phyloP scores from a whole-genome alignment of 805 yeast genomes.

The Starmerella roubikii region DNA sequence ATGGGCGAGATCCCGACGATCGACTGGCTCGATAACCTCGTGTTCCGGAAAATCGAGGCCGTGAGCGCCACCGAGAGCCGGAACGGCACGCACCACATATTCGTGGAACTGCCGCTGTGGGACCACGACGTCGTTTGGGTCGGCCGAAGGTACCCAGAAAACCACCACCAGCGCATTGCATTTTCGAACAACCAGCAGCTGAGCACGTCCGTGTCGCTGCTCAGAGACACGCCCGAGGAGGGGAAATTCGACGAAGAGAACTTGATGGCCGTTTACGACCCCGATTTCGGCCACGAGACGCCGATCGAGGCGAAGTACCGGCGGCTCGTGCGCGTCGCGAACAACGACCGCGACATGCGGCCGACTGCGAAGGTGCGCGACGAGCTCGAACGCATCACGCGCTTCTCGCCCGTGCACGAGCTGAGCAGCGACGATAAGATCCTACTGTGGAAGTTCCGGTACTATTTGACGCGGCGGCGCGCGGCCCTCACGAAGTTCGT shows the following conservation, averaged over 20 bases:
- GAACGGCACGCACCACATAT: slow-evolving; percentile 27
- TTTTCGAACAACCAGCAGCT: slow-evolving; percentile 21
- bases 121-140: slow-evolving; percentile 61
- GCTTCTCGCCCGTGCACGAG: slow-evolving; percentile 72
- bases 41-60: slow-evolving; percentile 41
- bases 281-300: slow-evolving; percentile 54
- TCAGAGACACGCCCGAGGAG: slow-evolving; percentile 1
- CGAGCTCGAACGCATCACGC: slow-evolving; percentile 52
- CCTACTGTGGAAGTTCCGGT: slow-evolving; percentile 80
- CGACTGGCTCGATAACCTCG: slow-evolving; percentile 64
- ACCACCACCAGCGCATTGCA: slow-evolving; percentile 18
- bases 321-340: slow-evolving; percentile 65
- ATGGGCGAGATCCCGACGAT: slow-evolving; percentile 47
- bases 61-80: slow-evolving; percentile 15
- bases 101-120: slow-evolving; percentile 48
- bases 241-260: slow-evolving; percentile 14
- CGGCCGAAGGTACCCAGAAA: slow-evolving; percentile 28
- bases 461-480: slow-evolving; percentile 56
- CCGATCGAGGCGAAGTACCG: slow-evolving; percentile 84
- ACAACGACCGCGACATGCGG: slow-evolving; percentile 64
- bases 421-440: slow-evolving; percentile 73
- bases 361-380: slow-evolving; percentile 77
- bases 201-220: slow-evolving; percentile 18
- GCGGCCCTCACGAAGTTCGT: slow-evolving; percentile 66
- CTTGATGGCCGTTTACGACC: slow-evolving; percentile 41